These are phyloP conservation scores for Penicillium sp. DNA, from an alignment of 2,329 filamentous ascomycete species.

Conservation along the genomic window DNA sequence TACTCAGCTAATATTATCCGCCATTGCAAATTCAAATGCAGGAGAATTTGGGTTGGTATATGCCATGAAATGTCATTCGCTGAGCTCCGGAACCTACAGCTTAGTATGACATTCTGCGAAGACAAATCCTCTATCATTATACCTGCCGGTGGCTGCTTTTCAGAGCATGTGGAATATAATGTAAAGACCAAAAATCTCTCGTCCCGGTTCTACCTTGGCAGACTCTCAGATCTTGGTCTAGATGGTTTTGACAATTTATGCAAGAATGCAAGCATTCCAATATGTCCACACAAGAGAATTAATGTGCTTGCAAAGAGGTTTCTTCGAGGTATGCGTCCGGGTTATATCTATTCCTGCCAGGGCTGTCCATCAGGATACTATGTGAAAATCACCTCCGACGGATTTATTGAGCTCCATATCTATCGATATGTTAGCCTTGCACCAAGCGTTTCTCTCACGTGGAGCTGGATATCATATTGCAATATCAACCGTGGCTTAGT, in stretches of 20 bases:
- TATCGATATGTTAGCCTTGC: neutral
- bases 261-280: neutral
- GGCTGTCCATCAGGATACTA: neutral
- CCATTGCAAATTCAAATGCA: neutral
- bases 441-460: neutral
- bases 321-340: neutral
- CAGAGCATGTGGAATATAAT: slow-evolving; percentile 12
- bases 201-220: slow-evolving; percentile 8
- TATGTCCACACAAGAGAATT: neutral
- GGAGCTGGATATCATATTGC: neutral
- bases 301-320: neutral
- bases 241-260: neutral
- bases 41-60: neutral
- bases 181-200: neutral
- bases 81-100: slow-evolving; percentile 4
- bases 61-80: slow-evolving; percentile 6
- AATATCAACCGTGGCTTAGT: neutral
- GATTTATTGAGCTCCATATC: slow-evolving; percentile 7
- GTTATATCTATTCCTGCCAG: neutral
- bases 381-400: neutral
- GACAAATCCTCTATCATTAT: neutral
- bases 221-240: neutral
- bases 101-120: neutral
- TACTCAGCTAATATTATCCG: neutral
- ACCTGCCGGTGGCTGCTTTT: slow-evolving; percentile 14